Evolutionary conservation across 2,329 filamentous ascomycete species (phyloP), one percentile per base, ranked within the genome.

Genomic region (Pleoardoris graminearum): DNA sequence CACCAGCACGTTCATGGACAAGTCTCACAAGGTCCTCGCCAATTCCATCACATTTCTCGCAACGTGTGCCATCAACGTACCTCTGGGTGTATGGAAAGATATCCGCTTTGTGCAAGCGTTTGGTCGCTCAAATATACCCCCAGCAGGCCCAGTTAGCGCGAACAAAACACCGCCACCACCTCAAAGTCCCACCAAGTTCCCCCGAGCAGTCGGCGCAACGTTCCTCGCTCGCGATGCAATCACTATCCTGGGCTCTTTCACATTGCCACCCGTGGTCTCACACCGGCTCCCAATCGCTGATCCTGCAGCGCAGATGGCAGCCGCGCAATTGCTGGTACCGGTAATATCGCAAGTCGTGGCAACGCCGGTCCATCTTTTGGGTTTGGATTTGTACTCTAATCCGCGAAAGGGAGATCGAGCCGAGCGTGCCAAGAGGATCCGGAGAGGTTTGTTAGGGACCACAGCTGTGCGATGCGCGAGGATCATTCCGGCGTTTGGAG

Each of bases 191-290:
- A 44, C 42, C 3, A 61, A 36, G 25, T 59, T 63, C 41, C 58
- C 57, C 2, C 46, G 37, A 23, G 53, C 56, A 14, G 61, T 65
- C 1, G 60, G 55, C 29, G 54, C 64, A 12, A 62, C 63, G 11
- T 70, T 67, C 47, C 63, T 68, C 30, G 46, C 65, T 17, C 65
- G 66, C 41, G 67, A 69, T 43, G 61, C 64, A 4, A 56, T 67
- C 37, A 68, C 66, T n/a, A 65, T 70, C 36, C 63, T 68, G 21
- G 67, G 64, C 38, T 68, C 65, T 4, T 61, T 69, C 35, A 68
- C 60, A 7, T 36, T 70, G n/a, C 61, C 66, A 5, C 59, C 63
- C 4, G 60, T 66, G 41, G 36, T 69, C 29, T 57, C 63, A 2
- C 37, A 53, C 7, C 33, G 55, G 11, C 41, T 66, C 14, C 62